phyloP scores from a whole-genome alignment of 225 moss, liverwort and hornwort species.

The Antitrichia curtipendula region DNA sequence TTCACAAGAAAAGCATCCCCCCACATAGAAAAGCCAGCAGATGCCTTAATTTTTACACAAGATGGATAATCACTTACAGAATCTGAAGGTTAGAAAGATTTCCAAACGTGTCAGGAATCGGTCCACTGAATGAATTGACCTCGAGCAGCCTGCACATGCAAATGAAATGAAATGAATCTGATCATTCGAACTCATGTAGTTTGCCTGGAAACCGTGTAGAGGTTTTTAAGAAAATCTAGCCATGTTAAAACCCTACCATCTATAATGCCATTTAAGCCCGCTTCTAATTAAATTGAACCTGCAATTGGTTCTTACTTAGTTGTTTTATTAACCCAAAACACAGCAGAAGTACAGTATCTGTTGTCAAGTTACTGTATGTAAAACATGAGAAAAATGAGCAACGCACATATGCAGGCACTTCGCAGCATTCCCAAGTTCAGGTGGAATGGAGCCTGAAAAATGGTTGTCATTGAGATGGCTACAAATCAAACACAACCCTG shows the following conservation, averaged over 20 bases:
- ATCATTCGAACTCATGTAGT: neutral
- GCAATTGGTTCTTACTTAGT: neutral
- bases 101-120: conserved; percentile 17
- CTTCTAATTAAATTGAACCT: neutral
- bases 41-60: neutral
- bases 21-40: neutral
- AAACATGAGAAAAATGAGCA: neutral
- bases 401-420: conserved; percentile 2
- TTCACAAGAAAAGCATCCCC: neutral
- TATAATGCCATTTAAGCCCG: neutral
- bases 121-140: conserved; percentile 16
- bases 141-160: conserved; percentile 16
- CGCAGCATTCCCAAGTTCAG: conserved; percentile 7
- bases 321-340: neutral
- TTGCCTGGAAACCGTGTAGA: neutral
- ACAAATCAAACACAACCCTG: neutral
- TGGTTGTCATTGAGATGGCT: conserved; percentile 14
- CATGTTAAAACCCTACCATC: neutral
- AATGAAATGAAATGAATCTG: neutral
- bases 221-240: neutral
- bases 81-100: conserved; percentile 19
- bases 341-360: neutral
- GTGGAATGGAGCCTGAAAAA: conserved; percentile 10
- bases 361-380: neutral
- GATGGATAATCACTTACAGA: neutral